Conservation (phyloP, 495 filamentous ascomycete species). For the Cryomyces minteri region DNA sequence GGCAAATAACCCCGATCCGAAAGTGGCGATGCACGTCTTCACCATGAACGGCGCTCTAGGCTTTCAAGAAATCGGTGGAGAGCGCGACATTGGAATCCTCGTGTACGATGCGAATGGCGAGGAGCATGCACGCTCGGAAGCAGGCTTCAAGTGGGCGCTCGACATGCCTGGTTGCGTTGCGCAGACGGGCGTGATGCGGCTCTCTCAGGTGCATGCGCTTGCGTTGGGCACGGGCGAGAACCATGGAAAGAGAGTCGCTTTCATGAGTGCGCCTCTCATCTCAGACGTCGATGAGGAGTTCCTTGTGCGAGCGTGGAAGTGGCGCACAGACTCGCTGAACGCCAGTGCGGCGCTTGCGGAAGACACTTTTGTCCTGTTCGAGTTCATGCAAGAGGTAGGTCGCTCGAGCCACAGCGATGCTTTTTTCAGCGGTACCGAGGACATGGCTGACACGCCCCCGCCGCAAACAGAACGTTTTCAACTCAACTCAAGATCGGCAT, state of each 20-base stretch:
- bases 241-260: neutral
- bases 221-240: neutral
- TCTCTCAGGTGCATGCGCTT: slow-evolving; percentile 1
- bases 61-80: slow-evolving; percentile 6
- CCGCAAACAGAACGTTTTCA: no score
- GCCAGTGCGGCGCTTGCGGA: slow-evolving; percentile 3
- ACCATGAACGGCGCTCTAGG: neutral
- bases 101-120: slow-evolving; percentile 17
- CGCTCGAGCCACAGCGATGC: neutral
- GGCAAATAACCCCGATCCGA: slow-evolving; percentile 7
- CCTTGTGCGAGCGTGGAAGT: slow-evolving; percentile 11
- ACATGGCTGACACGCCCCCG: neutral
- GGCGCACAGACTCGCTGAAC: slow-evolving; percentile 11
- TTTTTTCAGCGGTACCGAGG: neutral
- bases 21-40: slow-evolving; percentile 13
- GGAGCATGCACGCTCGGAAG: slow-evolving; percentile 10
- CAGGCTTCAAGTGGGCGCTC: slow-evolving; percentile 15
- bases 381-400: slow-evolving; percentile 15
- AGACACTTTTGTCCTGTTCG: slow-evolving; percentile 13
- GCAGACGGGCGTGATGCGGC: slow-evolving; percentile 3
- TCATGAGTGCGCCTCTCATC: slow-evolving; percentile 7
- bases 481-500: slow-evolving; percentile 5
- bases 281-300: slow-evolving; percentile 8
- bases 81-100: slow-evolving; percentile 9
- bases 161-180: slow-evolving; percentile 10